Conservation (phyloP, 2,329 filamentous ascomycete species). For the Fusarium chuoi region DNA sequence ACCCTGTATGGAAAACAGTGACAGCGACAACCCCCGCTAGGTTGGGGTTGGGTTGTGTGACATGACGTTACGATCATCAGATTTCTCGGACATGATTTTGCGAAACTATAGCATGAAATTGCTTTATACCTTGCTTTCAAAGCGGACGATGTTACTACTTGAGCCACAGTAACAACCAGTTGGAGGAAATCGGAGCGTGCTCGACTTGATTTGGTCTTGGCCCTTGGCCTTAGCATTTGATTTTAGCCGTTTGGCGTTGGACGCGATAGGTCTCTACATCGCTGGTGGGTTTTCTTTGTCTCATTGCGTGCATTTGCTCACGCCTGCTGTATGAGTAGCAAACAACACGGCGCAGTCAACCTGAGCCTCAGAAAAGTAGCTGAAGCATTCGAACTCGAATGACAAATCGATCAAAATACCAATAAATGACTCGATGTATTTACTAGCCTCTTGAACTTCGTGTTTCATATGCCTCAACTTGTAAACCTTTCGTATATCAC, state of each 20-base stretch:
- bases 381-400: conserved; percentile 13
- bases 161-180: background rate
- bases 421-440: conserved; percentile 3
- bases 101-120: background rate
- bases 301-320: conserved; percentile 13
- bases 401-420: background rate
- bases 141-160: conserved; percentile 16
- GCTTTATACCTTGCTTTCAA: conserved; percentile 1
- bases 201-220: background rate
- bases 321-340: conserved; percentile 23
- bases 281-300: conserved; percentile 7
- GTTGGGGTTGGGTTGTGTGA: conserved; percentile 9
- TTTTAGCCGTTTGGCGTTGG: conserved; percentile 21
- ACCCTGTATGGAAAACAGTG: conserved; percentile 9
- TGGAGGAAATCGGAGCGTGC: conserved; percentile 10
- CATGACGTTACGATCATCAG: conserved; percentile 31
- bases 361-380: conserved; percentile 9
- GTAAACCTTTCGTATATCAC: background rate
- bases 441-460: background rate
- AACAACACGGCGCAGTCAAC: conserved; percentile 13
- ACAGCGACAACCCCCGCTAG: conserved; percentile 8
- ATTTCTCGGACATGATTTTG: conserved; percentile 27
- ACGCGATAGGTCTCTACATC: conserved; percentile 7
- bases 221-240: background rate
- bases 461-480: background rate